These are phyloP conservation scores for Aspergillus taichungensis DNA, from an alignment of 495 filamentous ascomycete species.

Conservation along the genomic window DNA sequence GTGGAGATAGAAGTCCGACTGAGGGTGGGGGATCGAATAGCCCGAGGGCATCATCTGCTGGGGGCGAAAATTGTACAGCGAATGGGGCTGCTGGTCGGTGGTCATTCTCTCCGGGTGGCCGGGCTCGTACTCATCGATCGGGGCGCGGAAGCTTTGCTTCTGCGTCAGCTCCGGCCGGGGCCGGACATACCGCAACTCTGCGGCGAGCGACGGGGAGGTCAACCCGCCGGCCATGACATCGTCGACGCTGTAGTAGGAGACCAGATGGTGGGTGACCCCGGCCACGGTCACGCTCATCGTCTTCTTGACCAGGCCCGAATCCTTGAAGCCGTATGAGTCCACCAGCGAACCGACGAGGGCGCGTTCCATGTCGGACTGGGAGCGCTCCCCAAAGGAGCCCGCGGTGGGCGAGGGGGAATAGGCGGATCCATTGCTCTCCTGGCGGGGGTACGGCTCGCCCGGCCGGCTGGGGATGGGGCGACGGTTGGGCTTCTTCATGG, in stretches of 20 bases:
- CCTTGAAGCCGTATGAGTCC: slow-evolving; percentile 83
- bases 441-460: slow-evolving; percentile 46
- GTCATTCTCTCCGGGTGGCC: slow-evolving; percentile 29
- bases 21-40: slow-evolving; percentile 28
- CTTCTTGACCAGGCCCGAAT: slow-evolving; percentile 80
- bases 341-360: slow-evolving; percentile 71
- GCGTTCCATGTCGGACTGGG: slow-evolving; percentile 51
- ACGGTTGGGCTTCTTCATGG: slow-evolving; percentile 59
- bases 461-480: slow-evolving; percentile 32
- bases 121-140: slow-evolving; percentile 52
- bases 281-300: slow-evolving; percentile 71
- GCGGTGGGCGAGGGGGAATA: slow-evolving; percentile 37
- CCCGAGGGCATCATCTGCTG: slow-evolving; percentile 30
- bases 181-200: slow-evolving; percentile 43
- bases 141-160: slow-evolving; percentile 62
- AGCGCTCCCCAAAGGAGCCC: slow-evolving; percentile 28
- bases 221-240: slow-evolving; percentile 59
- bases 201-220: slow-evolving; percentile 52
- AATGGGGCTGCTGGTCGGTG: slow-evolving; percentile 25
- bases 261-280: slow-evolving; percentile 67
- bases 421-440: slow-evolving; percentile 29
- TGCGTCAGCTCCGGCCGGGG: slow-evolving; percentile 52
- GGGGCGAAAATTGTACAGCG: slow-evolving; percentile 34
- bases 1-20: slow-evolving; percentile 35
- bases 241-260: slow-evolving; percentile 78